Evolutionary conservation across 495 filamentous ascomycete genomes (phyloP).

Genomic region (Penicillium maclennaniae): DNA sequence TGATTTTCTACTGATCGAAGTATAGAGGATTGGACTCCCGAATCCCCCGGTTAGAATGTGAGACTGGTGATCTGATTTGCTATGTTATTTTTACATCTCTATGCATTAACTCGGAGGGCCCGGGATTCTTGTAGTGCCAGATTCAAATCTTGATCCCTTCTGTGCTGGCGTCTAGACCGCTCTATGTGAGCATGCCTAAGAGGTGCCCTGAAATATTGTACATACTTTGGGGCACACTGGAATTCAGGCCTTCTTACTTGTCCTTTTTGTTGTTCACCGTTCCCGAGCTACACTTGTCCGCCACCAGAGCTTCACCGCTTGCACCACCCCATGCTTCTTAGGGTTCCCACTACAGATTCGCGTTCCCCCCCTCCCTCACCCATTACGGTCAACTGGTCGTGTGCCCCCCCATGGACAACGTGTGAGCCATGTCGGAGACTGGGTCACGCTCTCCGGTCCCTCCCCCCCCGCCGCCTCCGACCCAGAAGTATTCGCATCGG

Average conservation of each 20-base stretch:
- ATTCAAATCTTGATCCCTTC: conserved; percentile 12
- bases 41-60: conserved; percentile 2
- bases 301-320: conserved; percentile 19
- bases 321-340: conserved; percentile 13
- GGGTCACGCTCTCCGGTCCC: conserved; percentile 36
- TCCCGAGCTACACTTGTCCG: neutral
- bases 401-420: conserved; percentile 26
- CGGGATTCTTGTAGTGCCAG: conserved; percentile 13
- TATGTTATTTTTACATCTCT: neutral
- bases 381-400: conserved; percentile 26
- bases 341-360: neutral
- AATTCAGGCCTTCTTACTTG: neutral
- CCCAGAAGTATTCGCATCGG: conserved; percentile 47
- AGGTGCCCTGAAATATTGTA: neutral
- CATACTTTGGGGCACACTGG: neutral
- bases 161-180: conserved; percentile 19
- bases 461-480: conserved; percentile 50
- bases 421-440: conserved; percentile 43
- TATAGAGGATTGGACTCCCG: conserved; percentile 9
- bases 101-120: conserved; percentile 8
- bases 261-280: neutral
- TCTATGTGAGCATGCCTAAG: conserved; percentile 6
- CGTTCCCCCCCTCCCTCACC: neutral
- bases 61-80: conserved; percentile 4
- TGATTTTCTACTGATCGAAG: neutral